Evolutionary conservation across 1,284 basidiomycete genomes (phyloP), one percentile per base, ranked within the genome.

Genomic region (Leccinum angustisporum): DNA sequence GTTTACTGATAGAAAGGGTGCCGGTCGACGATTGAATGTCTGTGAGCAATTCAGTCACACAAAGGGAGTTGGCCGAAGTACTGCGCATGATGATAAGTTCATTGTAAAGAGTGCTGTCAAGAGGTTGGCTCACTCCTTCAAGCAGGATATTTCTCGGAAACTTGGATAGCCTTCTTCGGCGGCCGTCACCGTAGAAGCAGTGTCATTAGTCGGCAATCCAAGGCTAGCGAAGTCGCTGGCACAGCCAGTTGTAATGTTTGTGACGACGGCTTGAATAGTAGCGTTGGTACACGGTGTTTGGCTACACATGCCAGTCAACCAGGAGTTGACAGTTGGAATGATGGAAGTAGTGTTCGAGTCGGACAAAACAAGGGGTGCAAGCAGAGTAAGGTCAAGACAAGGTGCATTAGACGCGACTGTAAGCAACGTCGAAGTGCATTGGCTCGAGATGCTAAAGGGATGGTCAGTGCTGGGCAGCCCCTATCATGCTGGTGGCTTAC

Each of bases 221-320:
- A 78, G 50, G 11, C 74, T 69, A 25, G 72, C 67, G 18, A 87
- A 73, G 48, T 86, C 85, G 36, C 70, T 70, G 16, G 77, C 67
- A 72, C 88, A 90, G 18, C 85, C 86, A 16, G 68, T 66, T 1
- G 82, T 82, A 54, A 79, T 60, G 30, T 77, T 65, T 2, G 78
- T 77, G 40, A 81, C 66, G 38, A 88, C 74, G 8, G 75, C 67
- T 14, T 80, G 72, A 69, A 82, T 77, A 4, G 83, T 83, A 33
- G 74, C 72, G 67, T 89, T 87, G 63, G 75, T 80, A 74, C 88
- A 91, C n/a, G 83, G 72, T 3, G 77, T 71, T 54, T 79, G 76
- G 33, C 77, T 65, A 72, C 89, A 91, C 57, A 87, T 36, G 36
- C 80, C 81, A 2, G 75, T 78, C 59, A 90, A 72, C 88, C 87